A percentile compares a stretch with the other conserved stretches of the same genome.
These are phyloP conservation scores for Biscogniauxia mediterranea DNA, from an alignment of 2,329 filamentous ascomycete species.

Conservation along the genomic window DNA sequence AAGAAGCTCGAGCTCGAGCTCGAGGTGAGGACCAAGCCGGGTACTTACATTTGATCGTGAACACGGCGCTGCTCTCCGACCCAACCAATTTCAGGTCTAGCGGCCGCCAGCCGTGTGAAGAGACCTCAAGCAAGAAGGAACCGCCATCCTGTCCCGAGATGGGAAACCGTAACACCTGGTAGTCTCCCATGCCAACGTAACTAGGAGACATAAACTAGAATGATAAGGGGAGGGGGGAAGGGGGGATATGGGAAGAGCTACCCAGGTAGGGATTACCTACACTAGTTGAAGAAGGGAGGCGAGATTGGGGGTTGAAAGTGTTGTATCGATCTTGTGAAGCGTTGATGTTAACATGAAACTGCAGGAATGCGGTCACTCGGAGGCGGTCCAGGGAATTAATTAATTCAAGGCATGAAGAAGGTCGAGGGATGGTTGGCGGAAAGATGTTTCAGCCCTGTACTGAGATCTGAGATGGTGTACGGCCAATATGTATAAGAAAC, in stretches of 20 bases:
- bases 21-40: constrained; percentile 2
- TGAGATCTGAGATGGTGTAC: neutral
- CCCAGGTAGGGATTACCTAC: neutral
- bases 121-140: constrained; percentile 61
- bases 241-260: neutral
- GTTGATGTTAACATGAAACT: constrained; percentile 1
- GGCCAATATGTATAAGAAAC: neutral
- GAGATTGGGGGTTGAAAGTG: neutral
- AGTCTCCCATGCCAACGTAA: constrained; percentile 21
- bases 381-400: neutral
- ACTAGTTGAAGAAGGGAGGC: too few relatives aligned
- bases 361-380: neutral
- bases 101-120: constrained; percentile 46
- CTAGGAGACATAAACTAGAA: too few relatives aligned
- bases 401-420: neutral
- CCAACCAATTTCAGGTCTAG: constrained; percentile 67
- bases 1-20: constrained; percentile 11
- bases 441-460: neutral
- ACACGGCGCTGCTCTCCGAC: constrained; percentile 65
- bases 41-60: constrained; percentile 55
- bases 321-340: neutral
- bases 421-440: neutral
- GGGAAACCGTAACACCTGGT: constrained; percentile 54
- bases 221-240: neutral
- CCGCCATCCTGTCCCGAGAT: constrained; percentile 51